A percentile compares a stretch with the other conserved stretches of the same genome.
Evolutionary conservation across 2,329 filamentous ascomycete species (phyloP).

Genomic region (Knufia petricola): DNA sequence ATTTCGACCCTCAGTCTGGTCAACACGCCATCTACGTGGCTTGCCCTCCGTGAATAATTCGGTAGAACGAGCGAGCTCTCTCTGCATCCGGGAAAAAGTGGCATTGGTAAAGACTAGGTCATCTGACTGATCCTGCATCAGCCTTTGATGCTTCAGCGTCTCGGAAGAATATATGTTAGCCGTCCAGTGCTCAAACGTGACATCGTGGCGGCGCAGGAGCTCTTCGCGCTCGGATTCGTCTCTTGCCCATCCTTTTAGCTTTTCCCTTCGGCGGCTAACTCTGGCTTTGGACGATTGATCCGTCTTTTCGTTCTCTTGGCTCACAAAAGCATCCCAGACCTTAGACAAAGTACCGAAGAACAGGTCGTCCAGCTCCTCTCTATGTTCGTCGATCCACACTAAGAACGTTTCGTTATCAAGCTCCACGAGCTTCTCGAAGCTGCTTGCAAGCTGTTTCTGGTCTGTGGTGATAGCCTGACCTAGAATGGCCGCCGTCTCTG

Average conservation of each 20-base stretch:
- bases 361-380: constrained; percentile 65
- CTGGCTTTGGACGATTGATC: constrained; percentile 64
- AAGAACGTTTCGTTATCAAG: constrained; percentile 84
- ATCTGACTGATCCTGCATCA: constrained; percentile 87
- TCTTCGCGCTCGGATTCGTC: constrained; percentile 62
- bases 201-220: constrained; percentile 69
- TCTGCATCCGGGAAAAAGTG: constrained; percentile 67
- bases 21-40: constrained; percentile 74
- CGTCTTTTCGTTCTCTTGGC: constrained; percentile 68
- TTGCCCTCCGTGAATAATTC: constrained; percentile 63
- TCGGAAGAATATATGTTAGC: constrained; percentile 92
- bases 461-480: constrained; percentile 60
- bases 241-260: constrained; percentile 66
- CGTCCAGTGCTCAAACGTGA: constrained; percentile 82
- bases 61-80: constrained; percentile 67
- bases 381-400: constrained; percentile 75
- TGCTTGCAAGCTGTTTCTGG: constrained; percentile 60
- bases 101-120: constrained; percentile 68
- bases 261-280: constrained; percentile 68
- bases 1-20: constrained; percentile 90
- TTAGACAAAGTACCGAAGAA: constrained; percentile 76
- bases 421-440: constrained; percentile 75
- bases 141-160: constrained; percentile 79
- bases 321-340: constrained; percentile 81
- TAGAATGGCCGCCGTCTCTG: constrained; percentile 66